These are phyloP conservation scores for Xylariaceae sp. DNA, from an alignment of 2,329 filamentous ascomycete species.

Conservation along the genomic window DNA sequence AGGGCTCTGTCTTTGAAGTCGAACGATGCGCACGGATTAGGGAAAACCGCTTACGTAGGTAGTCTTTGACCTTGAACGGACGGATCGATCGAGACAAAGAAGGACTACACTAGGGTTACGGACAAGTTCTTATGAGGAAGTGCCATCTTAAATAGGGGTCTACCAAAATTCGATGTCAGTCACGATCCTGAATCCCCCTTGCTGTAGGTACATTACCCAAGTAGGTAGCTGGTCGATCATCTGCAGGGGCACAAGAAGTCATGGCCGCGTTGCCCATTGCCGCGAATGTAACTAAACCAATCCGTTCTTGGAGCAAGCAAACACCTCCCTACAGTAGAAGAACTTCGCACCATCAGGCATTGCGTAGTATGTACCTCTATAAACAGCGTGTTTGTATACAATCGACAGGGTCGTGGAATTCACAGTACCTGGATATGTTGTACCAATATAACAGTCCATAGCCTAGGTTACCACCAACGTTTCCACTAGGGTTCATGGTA, in stretches of 20 bases:
- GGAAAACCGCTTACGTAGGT: not conserved
- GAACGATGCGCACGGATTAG: too few species aligned
- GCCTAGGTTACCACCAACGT: too few species aligned
- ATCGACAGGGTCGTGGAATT: too few species aligned
- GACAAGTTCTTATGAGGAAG: not conserved
- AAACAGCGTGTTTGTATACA: too few species aligned
- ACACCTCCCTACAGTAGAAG: not conserved
- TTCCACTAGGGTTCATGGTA: too few species aligned
- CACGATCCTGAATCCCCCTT: conserved; percentile 17
- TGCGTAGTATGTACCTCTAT: too few species aligned
- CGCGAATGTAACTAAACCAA: conserved; percentile 24
- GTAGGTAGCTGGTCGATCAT: conserved; percentile 14
- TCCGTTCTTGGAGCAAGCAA: conserved; percentile 13
- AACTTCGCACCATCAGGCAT: too few species aligned
- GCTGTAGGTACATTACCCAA: not conserved
- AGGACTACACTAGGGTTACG: not conserved
- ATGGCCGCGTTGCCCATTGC: conserved; percentile 21
- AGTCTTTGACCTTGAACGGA: not conserved
- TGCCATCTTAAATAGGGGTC: conserved; percentile 9
- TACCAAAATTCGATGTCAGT: conserved; percentile 1
- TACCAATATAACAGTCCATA: too few species aligned
- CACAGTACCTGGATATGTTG: not conserved
- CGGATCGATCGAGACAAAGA: not conserved
- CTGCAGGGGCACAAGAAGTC: not conserved
- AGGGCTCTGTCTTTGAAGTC: not conserved